phyloP scores from a whole-genome alignment of 306 rosid species.

The Benincasa hispida region DNA sequence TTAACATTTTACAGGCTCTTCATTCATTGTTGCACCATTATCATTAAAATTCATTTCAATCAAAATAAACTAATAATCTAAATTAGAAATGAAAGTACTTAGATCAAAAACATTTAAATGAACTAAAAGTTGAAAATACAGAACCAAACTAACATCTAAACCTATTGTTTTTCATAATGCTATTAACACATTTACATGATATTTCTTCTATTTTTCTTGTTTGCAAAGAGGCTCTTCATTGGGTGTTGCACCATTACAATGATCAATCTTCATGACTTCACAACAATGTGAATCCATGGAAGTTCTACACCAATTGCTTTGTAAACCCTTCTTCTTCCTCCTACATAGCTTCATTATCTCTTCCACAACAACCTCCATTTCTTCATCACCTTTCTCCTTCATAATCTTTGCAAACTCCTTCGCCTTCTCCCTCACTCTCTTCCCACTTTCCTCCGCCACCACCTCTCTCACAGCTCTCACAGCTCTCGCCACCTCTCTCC shows the following conservation, averaged over 20 bases:
- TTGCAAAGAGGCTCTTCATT: background rate
- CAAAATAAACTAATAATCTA: no score
- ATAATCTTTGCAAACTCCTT: background rate
- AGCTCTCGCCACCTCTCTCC: background rate
- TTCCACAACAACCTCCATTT: slow-evolving; percentile 2
- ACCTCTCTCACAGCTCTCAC: background rate
- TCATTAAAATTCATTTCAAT: no score
- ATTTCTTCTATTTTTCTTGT: background rate
- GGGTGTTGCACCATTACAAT: background rate
- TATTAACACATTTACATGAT: background rate
- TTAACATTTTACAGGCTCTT: no score
- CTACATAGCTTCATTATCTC: slow-evolving; percentile 9
- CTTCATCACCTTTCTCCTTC: slow-evolving; percentile 6
- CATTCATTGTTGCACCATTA: no score
- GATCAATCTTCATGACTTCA: background rate
- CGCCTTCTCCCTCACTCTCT: slow-evolving; percentile 4
- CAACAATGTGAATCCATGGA: background rate
- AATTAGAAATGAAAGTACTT: no score
- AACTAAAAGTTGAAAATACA: no score
- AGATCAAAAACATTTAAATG: no score
- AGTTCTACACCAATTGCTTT: background rate
- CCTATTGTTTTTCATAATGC: no score
- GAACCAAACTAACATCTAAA: no score
- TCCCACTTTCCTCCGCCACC: background rate
- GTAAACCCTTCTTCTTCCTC: background rate